Evolutionary conservation across 1,284 basidiomycete genomes (phyloP), one percentile per base, ranked within the genome.

Genomic region (Agaricales sp.): DNA sequence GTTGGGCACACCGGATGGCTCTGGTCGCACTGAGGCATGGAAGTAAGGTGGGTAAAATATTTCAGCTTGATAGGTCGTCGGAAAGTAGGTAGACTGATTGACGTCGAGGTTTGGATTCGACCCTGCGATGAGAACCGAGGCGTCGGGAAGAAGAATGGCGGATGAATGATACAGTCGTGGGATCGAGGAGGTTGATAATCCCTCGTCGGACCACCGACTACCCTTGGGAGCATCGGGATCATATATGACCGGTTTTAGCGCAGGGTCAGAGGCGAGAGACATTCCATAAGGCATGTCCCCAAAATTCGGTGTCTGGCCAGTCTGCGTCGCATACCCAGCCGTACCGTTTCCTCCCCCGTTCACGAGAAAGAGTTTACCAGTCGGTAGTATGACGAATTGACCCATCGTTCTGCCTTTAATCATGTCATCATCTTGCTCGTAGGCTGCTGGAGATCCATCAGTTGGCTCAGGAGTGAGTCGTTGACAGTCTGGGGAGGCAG

Each of bases 101-200:
- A 82, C 89, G 57, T 96, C 92, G 50, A 88, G 75, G 63, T 96
- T 95, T 35, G 93, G 93, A 67, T 96, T 97, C 20, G 89, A 92
- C 11, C 94, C 93, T 47, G 89, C 91, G 52, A 96, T 76, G 52
- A 96, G 67, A 45, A 97, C 82, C 1, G 87, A 88, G 0, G 77
- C 88, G 59, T 96, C 92, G 14, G 91, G 83, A 26, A 97, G 80
- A 26, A 97, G 78, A 18, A 95, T 73, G 16, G 90, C 91, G 4
- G 81, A 81, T 2, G 89, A 92, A 66, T 95, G 92, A 68, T 95
- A 94, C 57, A 95, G 70, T 55, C 92, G 80, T 50, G 88, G 66
- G 46, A 89, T 82, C 16, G 64, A 72, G 2, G 84, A 80, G 0
- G 75, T 68, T 1, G 59, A 58, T 14, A 88, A 63, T 25, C 82